A percentile compares a stretch with the other conserved stretches of the same genome.
phyloP scores from a whole-genome alignment of 192 early-diverging fungal species.

The Lobosporangium transversale region DNA sequence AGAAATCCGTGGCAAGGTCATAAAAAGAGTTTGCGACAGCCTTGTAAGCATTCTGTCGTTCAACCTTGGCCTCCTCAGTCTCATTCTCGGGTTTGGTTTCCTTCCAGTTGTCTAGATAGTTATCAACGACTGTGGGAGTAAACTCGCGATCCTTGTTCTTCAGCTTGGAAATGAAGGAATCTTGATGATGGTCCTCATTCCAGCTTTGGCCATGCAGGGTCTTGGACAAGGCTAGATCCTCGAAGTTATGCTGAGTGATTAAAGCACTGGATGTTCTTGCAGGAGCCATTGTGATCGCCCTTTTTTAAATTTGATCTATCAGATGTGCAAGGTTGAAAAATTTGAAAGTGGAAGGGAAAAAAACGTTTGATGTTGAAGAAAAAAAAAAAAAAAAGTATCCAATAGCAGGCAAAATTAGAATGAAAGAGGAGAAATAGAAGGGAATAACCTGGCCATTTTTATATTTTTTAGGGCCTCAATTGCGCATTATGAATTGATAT shows the following conservation, averaged over 20 bases:
- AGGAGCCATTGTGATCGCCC: constrained; percentile 5
- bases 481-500: no score
- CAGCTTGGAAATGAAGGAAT: constrained; percentile 59
- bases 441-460: no score
- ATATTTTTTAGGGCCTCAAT: no score
- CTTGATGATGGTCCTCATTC: constrained; percentile 33
- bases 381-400: not conserved
- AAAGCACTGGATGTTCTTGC: constrained; percentile 20
- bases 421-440: no score
- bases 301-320: not conserved
- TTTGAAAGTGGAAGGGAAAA: not conserved
- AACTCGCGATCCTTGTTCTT: constrained; percentile 74
- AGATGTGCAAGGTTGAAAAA: not conserved
- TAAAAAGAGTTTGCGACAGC: constrained; percentile 85
- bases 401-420: no score
- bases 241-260: constrained; percentile 45
- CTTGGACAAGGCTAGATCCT: constrained; percentile 64
- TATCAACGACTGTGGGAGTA: constrained; percentile 71
- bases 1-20: constrained; percentile 86
- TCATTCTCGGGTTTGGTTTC: constrained; percentile 57
- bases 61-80: constrained; percentile 66
- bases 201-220: constrained; percentile 62
- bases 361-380: not conserved
- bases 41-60: constrained; percentile 68
- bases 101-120: constrained; percentile 79